These are phyloP conservation scores for Microdochium nivale DNA, from an alignment of 2,329 filamentous ascomycete species.

Conservation along the genomic window DNA sequence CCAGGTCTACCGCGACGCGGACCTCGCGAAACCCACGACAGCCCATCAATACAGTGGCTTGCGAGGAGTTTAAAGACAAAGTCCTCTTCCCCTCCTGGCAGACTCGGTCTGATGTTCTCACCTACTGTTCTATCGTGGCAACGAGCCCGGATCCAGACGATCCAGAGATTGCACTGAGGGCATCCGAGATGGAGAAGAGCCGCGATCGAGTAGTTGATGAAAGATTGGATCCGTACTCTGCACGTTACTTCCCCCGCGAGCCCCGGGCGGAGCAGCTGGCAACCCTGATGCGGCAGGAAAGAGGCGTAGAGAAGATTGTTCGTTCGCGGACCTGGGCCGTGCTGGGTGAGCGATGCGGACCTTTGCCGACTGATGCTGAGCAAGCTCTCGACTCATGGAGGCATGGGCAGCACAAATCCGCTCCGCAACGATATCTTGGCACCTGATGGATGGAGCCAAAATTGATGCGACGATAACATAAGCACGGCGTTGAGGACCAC, in stretches of 20 bases:
- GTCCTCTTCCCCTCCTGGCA: conserved; percentile 89
- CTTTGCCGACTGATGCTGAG: conserved; percentile 51
- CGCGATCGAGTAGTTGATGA: conserved; percentile 75
- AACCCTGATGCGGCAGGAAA: conserved; percentile 63
- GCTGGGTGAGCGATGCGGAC: conserved; percentile 66
- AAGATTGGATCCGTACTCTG: conserved; percentile 84
- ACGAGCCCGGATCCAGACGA: conserved; percentile 82
- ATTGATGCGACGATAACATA: not conserved
- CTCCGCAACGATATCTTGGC: conserved; percentile 23
- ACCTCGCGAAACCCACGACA: conserved; percentile 39
- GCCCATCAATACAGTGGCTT: conserved; percentile 53
- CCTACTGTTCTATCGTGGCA: conserved; percentile 83
- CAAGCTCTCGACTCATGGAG: conserved; percentile 20
- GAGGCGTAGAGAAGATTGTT: conserved; percentile 70
- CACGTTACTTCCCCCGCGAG: conserved; percentile 71
- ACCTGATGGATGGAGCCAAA: not conserved
- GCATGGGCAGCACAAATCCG: conserved; percentile 17
- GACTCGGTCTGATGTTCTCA: conserved; percentile 69
- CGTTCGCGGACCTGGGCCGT: conserved; percentile 74
- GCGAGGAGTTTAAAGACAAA: conserved; percentile 63
- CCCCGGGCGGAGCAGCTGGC: conserved; percentile 74
- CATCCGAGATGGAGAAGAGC: conserved; percentile 62
- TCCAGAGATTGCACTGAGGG: conserved; percentile 61
- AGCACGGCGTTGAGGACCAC: not conserved
- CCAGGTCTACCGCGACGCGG: conserved; percentile 62